phyloP scores from a whole-genome alignment of 164 flowering plant genomes.

The Sextonia rubra region DNA sequence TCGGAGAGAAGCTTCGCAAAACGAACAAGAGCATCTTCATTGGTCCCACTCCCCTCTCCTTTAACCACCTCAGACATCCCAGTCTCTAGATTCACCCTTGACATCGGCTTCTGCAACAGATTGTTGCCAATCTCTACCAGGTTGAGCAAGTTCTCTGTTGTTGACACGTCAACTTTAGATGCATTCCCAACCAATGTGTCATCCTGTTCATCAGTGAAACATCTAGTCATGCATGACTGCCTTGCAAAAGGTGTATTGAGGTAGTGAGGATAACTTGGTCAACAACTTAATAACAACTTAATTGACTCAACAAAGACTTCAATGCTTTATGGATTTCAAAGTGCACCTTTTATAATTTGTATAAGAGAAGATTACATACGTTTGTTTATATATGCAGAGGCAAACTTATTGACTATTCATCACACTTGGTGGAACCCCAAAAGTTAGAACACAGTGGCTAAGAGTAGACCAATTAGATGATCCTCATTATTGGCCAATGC shows the following conservation, averaged over 20 bases:
- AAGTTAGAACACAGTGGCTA: too few species aligned
- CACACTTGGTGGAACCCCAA: too few species aligned
- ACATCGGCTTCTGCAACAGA: background rate
- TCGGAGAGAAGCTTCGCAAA: constrained; percentile 1
- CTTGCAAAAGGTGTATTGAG: too few species aligned
- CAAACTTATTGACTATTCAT: too few species aligned
- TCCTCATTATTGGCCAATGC: background rate
- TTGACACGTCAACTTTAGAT: background rate
- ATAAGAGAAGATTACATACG: too few species aligned
- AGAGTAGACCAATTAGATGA: background rate
- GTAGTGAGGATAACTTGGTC: too few species aligned
- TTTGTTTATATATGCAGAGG: too few species aligned
- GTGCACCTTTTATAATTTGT: too few species aligned
- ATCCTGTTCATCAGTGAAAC: constrained; percentile 23
- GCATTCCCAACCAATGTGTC: constrained; percentile 35
- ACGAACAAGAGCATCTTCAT: background rate
- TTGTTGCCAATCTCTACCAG: background rate
- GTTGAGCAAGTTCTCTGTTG: background rate
- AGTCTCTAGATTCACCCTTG: background rate
- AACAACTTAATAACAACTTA: too few species aligned
- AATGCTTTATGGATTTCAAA: too few species aligned
- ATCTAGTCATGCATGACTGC: background rate
- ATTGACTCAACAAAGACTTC: too few species aligned
- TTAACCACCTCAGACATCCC: background rate
- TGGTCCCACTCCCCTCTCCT: constrained; percentile 1